Evolutionary conservation across 2,329 filamentous ascomycete genomes (phyloP).

Genomic region (Thermomyces lanuginosus): DNA sequence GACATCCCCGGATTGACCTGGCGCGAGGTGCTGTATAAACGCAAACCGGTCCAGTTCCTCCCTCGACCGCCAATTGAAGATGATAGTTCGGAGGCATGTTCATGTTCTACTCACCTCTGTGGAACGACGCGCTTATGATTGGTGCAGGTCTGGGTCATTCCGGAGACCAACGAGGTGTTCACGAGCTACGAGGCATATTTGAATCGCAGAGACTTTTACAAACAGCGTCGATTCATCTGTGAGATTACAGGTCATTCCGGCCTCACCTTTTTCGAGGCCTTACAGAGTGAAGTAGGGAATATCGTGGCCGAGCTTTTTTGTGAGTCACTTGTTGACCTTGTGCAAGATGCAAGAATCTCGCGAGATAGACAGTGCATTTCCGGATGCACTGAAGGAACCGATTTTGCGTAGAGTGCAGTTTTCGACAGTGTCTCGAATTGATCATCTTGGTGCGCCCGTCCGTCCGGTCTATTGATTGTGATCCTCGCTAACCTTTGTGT

Average conservation of each 20-base stretch:
- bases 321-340: slow-evolving; percentile 4
- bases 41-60: slow-evolving; percentile 79
- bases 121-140: neutral
- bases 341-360: slow-evolving; percentile 58
- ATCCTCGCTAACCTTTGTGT: slow-evolving; percentile 10
- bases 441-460: slow-evolving; percentile 47
- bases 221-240: slow-evolving; percentile 84
- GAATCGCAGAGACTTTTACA: slow-evolving; percentile 78
- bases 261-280: slow-evolving; percentile 80
- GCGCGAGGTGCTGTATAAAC: slow-evolving; percentile 75
- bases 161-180: slow-evolving; percentile 81
- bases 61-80: slow-evolving; percentile 56
- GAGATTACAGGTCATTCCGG: slow-evolving; percentile 89
- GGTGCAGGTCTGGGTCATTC: slow-evolving; percentile 72
- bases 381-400: slow-evolving; percentile 76
- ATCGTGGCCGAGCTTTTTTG: too few species aligned
- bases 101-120: slow-evolving; percentile 3
- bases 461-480: slow-evolving; percentile 2
- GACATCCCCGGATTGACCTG: neutral
- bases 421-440: slow-evolving; percentile 73
- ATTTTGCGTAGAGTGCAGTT: slow-evolving; percentile 85
- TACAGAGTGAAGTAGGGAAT: slow-evolving; percentile 66
- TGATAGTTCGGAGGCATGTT: slow-evolving; percentile 64
- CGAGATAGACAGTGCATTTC: slow-evolving; percentile 83
- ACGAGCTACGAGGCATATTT: slow-evolving; percentile 76